phyloP scores from a whole-genome alignment of 352 stramenopile genomes.

The Lagenidium sp. region DNA sequence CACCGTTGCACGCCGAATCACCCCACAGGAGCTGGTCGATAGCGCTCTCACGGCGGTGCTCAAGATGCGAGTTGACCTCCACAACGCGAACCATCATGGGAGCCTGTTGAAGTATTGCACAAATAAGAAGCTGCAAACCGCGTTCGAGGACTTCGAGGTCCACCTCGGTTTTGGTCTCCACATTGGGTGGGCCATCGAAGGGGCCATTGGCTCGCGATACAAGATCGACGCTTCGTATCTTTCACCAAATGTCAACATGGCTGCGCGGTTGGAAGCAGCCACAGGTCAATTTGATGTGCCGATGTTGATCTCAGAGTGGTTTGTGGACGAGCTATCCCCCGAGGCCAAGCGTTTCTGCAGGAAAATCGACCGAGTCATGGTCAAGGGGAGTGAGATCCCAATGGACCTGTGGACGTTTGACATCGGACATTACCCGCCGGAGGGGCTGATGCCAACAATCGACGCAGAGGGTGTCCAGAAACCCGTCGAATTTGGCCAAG shows the following conservation, averaged over 20 bases:
- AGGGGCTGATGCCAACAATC: slow-evolving; percentile 42
- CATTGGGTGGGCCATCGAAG: slow-evolving; percentile 98
- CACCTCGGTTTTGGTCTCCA: slow-evolving; percentile 96
- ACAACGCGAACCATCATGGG: slow-evolving; percentile 87
- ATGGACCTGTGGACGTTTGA: slow-evolving; percentile 94
- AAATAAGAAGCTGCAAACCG: slow-evolving; percentile 68
- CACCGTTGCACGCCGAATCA: slow-evolving; percentile 27
- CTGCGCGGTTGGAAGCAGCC: slow-evolving; percentile 92
- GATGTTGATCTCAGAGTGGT: slow-evolving; percentile 93
- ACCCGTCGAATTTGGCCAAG: slow-evolving; percentile 66
- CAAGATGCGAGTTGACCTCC: slow-evolving; percentile 95
- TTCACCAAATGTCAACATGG: slow-evolving; percentile 98
- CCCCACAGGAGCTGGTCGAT: slow-evolving; percentile 85
- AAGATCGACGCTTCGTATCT: slow-evolving; percentile 99
- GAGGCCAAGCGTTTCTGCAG: slow-evolving; percentile 82
- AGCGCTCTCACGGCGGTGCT: slow-evolving; percentile 94
- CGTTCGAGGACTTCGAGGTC: slow-evolving; percentile 90
- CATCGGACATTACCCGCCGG: slow-evolving; percentile 71
- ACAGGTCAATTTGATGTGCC: slow-evolving; percentile 94
- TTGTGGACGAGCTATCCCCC: slow-evolving; percentile 90
- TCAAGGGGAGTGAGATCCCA: slow-evolving; percentile 94
- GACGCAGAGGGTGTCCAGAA: slow-evolving; percentile 62
- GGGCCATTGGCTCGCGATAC: slow-evolving; percentile 95
- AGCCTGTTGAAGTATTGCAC: slow-evolving; percentile 76
- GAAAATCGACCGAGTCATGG: slow-evolving; percentile 93